phyloP scores from a whole-genome alignment of 2,329 filamentous ascomycete genomes.

The Fonsecaea pedrosoi region DNA sequence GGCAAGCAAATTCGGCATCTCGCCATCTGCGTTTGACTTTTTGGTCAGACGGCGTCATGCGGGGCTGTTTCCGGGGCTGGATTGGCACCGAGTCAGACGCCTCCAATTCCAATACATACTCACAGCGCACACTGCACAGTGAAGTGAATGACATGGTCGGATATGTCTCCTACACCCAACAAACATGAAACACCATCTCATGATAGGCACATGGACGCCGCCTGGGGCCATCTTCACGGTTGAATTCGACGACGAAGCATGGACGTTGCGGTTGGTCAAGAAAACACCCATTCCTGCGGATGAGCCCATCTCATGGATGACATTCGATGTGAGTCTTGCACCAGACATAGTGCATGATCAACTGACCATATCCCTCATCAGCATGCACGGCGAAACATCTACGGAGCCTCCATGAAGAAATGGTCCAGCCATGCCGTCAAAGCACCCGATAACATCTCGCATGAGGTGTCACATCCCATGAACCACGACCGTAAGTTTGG shows the following conservation, averaged over 20 bases:
- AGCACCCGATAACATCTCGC: slow-evolving; percentile 75
- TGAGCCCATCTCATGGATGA: slow-evolving; percentile 93
- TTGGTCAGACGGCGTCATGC: neutral
- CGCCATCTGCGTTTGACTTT: neutral
- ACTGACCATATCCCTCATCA: slow-evolving; percentile 46
- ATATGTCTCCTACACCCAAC: too few species aligned
- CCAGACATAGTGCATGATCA: too few species aligned
- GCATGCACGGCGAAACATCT: slow-evolving; percentile 83
- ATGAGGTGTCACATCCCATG: slow-evolving; percentile 76
- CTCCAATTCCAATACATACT: neutral
- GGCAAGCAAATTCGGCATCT: slow-evolving; percentile 6
- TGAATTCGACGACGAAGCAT: slow-evolving; percentile 80
- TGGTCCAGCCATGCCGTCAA: slow-evolving; percentile 83
- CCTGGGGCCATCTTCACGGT: slow-evolving; percentile 90
- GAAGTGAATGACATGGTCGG: too few species aligned
- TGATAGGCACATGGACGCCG: slow-evolving; percentile 90
- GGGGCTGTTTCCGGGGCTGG: neutral
- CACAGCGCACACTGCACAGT: neutral
- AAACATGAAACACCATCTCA: slow-evolving; percentile 70
- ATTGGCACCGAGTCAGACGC: neutral
- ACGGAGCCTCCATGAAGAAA: slow-evolving; percentile 91
- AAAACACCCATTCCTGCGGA: slow-evolving; percentile 80
- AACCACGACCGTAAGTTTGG: slow-evolving; percentile 69
- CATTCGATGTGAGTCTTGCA: slow-evolving; percentile 72
- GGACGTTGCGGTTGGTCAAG: slow-evolving; percentile 77